Evolutionary conservation across 2,329 filamentous ascomycete genomes (phyloP), one percentile per base, ranked within the genome.

Genomic region (Ambrosiella xylebori): DNA sequence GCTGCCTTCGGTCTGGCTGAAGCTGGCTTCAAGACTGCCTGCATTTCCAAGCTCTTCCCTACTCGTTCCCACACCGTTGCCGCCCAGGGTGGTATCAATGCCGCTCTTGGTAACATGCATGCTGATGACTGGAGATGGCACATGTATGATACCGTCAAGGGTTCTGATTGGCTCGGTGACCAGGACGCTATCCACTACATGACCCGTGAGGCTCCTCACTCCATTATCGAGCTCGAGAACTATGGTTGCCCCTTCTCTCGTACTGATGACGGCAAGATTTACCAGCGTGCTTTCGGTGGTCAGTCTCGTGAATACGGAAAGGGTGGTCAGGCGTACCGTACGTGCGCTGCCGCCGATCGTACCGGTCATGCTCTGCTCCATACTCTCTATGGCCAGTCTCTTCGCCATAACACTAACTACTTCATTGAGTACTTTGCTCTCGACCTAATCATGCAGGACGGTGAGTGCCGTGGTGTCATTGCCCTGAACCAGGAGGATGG

Each of bases 401-500:
- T 97, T 62, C 80, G 88, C 69, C 89, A 97, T 80, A 95, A 96
- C 79, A 96, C 91, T 69, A 96, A 96, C 78, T 98, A 96, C 80
- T 97, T 98, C 75, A 96, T 98, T 71, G 93, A 97, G 74, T 97
- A 90, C 79, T 98, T 97, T 71, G 93, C 90, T 66, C 80, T 95
- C 64, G 93, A 97, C 70, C 76, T 97, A 72, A 86, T 98, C 67
- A 97, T 97, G 93, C 86, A 96, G 75, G 87, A 94, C 67, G 91
- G 91, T 61, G 86, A 91, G 72, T 97, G 91, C 78, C 90, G 90
- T 65, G 93, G 93, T 81, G 87, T 97, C 64, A 79, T 97, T 64
- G 91, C 91, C 61, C 96, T 96, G 76, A 97, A 96, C 80, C 90
- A 96, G 75, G 91, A 98, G 75, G 93, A 98, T 68, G 93, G 93